A percentile compares a stretch with the other conserved stretches of the same genome.
These are phyloP conservation scores for Auricularia sp. DNA, from an alignment of 768 basidiomycete species.

Conservation along the genomic window DNA sequence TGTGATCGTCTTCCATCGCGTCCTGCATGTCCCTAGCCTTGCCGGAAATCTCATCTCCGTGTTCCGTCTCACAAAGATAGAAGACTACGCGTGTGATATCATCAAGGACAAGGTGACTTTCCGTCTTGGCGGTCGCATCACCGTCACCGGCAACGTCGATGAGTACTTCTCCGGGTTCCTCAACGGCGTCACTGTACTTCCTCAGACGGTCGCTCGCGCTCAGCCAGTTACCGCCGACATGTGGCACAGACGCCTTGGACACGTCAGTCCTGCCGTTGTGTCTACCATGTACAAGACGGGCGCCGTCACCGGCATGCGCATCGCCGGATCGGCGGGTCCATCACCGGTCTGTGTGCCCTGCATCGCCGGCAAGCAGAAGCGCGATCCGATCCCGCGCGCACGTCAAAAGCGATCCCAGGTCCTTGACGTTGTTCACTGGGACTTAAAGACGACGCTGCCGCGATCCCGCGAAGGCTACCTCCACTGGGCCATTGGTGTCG, in stretches of 20 bases:
- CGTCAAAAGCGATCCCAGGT: constrained; percentile 17
- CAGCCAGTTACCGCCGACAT: constrained; percentile 4
- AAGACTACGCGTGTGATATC: background rate
- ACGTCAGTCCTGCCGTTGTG: constrained; percentile 14
- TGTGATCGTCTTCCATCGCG: background rate
- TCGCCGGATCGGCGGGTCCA: constrained; percentile 2
- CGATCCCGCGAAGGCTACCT: background rate
- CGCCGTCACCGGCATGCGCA: constrained; percentile 18
- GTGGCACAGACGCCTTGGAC: constrained; percentile 20
- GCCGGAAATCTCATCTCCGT: constrained; percentile 13
- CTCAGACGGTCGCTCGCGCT: background rate
- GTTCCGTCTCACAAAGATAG: constrained; percentile 8
- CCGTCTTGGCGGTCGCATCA: constrained; percentile 1
- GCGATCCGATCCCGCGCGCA: constrained; percentile 20
- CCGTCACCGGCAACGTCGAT: constrained; percentile 8
- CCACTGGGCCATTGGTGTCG: background rate
- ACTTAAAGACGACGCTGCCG: constrained; percentile 10
- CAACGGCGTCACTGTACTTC: background rate
- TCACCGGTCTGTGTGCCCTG: constrained; percentile 20
- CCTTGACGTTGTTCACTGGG: constrained; percentile 9
- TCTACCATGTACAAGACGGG: constrained; percentile 11
- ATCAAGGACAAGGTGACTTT: background rate
- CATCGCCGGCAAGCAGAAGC: constrained; percentile 25
- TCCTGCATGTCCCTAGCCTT: constrained; percentile 18
- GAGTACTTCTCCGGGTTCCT: constrained; percentile 4